phyloP scores from a whole-genome alignment of 345 rosid species.

The Mercurialis annua region DNA sequence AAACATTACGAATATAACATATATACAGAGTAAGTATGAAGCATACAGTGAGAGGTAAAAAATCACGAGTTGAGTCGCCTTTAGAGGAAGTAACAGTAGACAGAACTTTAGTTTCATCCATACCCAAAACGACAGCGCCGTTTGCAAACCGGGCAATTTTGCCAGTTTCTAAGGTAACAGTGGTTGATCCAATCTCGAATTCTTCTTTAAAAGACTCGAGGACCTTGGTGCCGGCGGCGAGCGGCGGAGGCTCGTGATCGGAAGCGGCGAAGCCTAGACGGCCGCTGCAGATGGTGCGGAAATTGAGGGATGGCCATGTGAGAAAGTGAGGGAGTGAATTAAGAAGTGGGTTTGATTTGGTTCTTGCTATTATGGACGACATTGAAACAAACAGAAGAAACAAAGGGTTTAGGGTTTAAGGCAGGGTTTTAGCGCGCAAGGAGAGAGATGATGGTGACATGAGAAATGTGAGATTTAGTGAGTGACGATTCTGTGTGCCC shows the following conservation, averaged over 20 bases:
- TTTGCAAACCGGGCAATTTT: constrained; percentile 87
- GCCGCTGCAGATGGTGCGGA: constrained; percentile 58
- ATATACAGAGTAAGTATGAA: background rate
- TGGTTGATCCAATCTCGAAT: constrained; percentile 74
- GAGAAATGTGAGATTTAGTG: background rate
- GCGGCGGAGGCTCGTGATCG: constrained; percentile 31
- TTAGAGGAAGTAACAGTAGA: constrained; percentile 73
- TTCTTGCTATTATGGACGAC: constrained; percentile 48
- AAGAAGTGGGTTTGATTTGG: constrained; percentile 47
- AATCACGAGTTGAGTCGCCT: constrained; percentile 58
- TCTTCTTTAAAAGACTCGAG: constrained; percentile 74
- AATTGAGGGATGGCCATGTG: constrained; percentile 53
- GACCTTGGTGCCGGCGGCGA: constrained; percentile 55
- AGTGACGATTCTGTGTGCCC: too few species aligned
- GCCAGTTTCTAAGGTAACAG: constrained; percentile 81
- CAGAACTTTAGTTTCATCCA: constrained; percentile 72
- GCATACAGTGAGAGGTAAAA: constrained; percentile 86
- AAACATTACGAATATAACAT: background rate
- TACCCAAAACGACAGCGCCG: constrained; percentile 75
- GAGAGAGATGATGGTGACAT: background rate
- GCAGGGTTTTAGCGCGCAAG: constrained; percentile 9
- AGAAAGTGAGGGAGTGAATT: constrained; percentile 43
- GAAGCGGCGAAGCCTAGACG: constrained; percentile 54
- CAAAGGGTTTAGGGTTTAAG: constrained; percentile 12
- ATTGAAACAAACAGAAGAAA: constrained; percentile 19